Conservation (phyloP, 2,329 filamentous ascomycete genomes). For the Neonectria coccinea region DNA sequence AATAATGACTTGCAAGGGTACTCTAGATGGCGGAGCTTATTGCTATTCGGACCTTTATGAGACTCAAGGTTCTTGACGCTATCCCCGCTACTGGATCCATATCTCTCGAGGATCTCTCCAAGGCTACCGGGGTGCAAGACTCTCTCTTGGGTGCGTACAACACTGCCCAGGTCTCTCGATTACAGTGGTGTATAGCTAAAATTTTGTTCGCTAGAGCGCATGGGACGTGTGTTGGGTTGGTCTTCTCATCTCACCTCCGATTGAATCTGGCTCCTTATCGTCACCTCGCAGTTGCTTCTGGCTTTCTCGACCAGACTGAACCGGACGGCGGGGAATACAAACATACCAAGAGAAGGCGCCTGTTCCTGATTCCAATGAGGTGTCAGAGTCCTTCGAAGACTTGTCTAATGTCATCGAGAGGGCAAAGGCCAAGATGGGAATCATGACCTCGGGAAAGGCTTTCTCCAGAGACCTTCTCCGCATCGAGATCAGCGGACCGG, state of each 20-base stretch:
- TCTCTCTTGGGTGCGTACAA: conserved; percentile 43
- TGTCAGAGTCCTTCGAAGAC: conserved; percentile 4
- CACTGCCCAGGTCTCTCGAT: not conserved
- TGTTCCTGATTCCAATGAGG: not conserved
- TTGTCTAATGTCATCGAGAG: conserved; percentile 51
- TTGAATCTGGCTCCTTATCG: not conserved
- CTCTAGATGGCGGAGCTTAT: conserved; percentile 48
- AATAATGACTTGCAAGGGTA: not conserved
- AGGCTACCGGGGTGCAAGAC: conserved; percentile 43
- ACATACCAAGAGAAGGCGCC: conserved; percentile 46
- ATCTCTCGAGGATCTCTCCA: conserved; percentile 44
- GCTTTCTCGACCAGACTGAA: conserved; percentile 47
- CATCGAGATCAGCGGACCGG: conserved; percentile 40
- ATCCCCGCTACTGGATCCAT: conserved; percentile 45
- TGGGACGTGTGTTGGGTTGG: conserved; percentile 45
- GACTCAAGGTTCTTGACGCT: conserved; percentile 46
- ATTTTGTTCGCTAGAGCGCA: conserved; percentile 37
- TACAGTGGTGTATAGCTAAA: not conserved
- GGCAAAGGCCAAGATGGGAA: conserved; percentile 60
- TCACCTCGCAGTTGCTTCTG: conserved; percentile 40
- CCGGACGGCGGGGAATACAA: conserved; percentile 45
- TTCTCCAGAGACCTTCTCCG: conserved; percentile 43
- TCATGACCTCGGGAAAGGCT: not conserved
- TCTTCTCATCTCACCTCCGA: not conserved
- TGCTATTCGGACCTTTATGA: conserved; percentile 48